Base-by-base conservation (phyloP, 768 basidiomycete genomes). In the Mycena vitilis region DNA sequence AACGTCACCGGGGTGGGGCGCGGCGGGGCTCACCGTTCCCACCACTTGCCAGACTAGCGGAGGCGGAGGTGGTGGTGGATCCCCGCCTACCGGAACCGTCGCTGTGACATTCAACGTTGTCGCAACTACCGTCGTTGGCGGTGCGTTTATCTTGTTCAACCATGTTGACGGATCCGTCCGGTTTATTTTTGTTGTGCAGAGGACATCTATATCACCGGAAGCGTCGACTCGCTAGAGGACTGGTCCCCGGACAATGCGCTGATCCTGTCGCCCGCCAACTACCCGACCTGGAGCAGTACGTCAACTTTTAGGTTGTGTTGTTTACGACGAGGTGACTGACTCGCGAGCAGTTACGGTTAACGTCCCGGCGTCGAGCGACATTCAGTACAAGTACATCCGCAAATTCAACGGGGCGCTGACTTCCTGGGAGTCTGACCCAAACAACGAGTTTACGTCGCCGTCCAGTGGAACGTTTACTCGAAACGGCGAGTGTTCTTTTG, bases 371-470 rank as follows among this genome's bases (percentile, higher is more conserved):
- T 84, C 77, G 69, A 84, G 84, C 1, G 68, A 66, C 48, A 80
- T 93, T 61, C 78, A 92, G 76, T 93, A 93, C 84, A 93, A 93
- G 79, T 93, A 90, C 74, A 86, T 92, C 73, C 82, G 87, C 62
- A 90, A 84, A 65, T 67, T 78, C 74, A 87, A 87, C 59, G 88
- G 85, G 5, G 73, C 73, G 12, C 81, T 90, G 44, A 89, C 51
- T 48, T 49, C 86, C 15, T 94, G 92, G 92, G 90, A 92, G 78
- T 76, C 80, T 6, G 91, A 89, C 74, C 89, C 91, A 37, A 91
- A 91, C 75, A 85, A 83, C 67, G 73, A 71, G 36, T 75, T 89
- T 73, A 86, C 81, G 0, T 88, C 89, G 13, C 86, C 84, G 2
- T 76, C 81, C 0, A 78, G 77, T 34, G 87, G 86, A 1, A 73